These are phyloP conservation scores for Oemleria cerasiformis DNA, from an alignment of 306 rosid genomes.

Conservation along the genomic window DNA sequence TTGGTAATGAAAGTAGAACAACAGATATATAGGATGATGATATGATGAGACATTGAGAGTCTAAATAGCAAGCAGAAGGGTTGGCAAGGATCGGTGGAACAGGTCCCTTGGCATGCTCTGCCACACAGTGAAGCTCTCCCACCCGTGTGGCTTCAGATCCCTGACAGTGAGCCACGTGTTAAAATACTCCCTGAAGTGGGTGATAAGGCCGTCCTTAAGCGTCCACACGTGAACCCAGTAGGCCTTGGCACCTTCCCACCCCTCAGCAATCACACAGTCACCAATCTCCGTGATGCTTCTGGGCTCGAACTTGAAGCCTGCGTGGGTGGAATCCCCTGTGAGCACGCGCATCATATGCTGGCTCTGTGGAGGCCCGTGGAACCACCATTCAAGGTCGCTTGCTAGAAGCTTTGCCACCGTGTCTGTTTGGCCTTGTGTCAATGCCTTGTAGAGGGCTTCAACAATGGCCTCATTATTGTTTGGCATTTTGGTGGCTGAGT, in stretches of 20 bases:
- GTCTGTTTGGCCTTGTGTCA: slow-evolving; percentile 41
- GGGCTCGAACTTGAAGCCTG: slow-evolving; percentile 70
- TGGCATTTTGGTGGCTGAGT: slow-evolving; percentile 5
- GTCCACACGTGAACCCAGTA: slow-evolving; percentile 97
- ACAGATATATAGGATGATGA: too few relatives aligned
- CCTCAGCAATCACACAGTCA: slow-evolving; percentile 62
- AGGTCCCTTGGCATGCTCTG: slow-evolving; percentile 85
- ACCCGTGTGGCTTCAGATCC: slow-evolving; percentile 50
- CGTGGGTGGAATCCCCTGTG: slow-evolving; percentile 56
- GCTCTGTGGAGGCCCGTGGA: slow-evolving; percentile 90
- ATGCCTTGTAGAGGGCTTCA: slow-evolving; percentile 59
- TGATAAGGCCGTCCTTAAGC: slow-evolving; percentile 56
- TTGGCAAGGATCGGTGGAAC: slow-evolving; percentile 59
- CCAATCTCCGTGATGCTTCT: slow-evolving; percentile 51
- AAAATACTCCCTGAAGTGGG: slow-evolving; percentile 79
- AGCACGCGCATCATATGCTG: slow-evolving; percentile 91
- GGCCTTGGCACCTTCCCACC: slow-evolving; percentile 81
- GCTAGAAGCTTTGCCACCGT: slow-evolving; percentile 50
- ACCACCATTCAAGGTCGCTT: slow-evolving; percentile 87
- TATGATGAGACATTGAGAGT: neutral
- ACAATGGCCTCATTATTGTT: slow-evolving; percentile 41
- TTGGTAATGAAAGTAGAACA: neutral
- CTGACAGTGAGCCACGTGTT: slow-evolving; percentile 90
- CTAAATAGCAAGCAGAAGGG: slow-evolving; percentile 72
- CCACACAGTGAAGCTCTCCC: slow-evolving; percentile 66